Percentiles rank a stretch among this genome's conserved stretches.
phyloP scores from a whole-genome alignment of 257 asterid species.

The Nicotiana tomentosiformis region DNA sequence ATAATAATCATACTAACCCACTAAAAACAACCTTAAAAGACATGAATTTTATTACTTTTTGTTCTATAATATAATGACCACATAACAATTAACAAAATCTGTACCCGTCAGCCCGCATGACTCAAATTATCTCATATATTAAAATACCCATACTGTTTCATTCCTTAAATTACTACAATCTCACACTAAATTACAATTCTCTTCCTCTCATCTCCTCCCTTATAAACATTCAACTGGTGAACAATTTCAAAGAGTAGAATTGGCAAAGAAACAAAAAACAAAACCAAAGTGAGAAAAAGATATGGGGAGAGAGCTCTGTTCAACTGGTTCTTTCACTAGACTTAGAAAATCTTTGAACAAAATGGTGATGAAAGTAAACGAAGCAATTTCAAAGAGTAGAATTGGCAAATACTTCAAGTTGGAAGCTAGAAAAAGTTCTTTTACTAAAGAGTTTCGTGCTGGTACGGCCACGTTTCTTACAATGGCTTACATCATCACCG shows the following conservation, averaged over 20 bases:
- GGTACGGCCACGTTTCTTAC: conserved; percentile 79
- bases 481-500: conserved; percentile 71
- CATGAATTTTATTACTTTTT: conserved; percentile 24
- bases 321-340: conserved; percentile 10
- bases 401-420: conserved; percentile 59
- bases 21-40: conserved; percentile 37
- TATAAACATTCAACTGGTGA: not conserved
- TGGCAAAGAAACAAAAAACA: not conserved
- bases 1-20: conserved; percentile 27
- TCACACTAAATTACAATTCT: not conserved
- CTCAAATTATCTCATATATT: not conserved
- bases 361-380: conserved; percentile 32
- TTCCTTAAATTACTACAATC: not conserved
- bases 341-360: conserved; percentile 28
- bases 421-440: conserved; percentile 43
- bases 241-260: too few relatives aligned
- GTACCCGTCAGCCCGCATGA: conserved; percentile 18
- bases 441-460: conserved; percentile 49
- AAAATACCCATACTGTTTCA: not conserved
- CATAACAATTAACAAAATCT: conserved; percentile 23
- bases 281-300: not conserved
- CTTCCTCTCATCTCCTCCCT: not conserved
- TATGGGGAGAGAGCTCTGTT: conserved; percentile 36
- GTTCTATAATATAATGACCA: conserved; percentile 27
- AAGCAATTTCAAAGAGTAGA: conserved; percentile 39